A percentile compares a stretch with the other conserved stretches of the same genome.
These are phyloP conservation scores for Pulveroboletus sp. DNA, from an alignment of 768 basidiomycete genomes.

Conservation along the genomic window DNA sequence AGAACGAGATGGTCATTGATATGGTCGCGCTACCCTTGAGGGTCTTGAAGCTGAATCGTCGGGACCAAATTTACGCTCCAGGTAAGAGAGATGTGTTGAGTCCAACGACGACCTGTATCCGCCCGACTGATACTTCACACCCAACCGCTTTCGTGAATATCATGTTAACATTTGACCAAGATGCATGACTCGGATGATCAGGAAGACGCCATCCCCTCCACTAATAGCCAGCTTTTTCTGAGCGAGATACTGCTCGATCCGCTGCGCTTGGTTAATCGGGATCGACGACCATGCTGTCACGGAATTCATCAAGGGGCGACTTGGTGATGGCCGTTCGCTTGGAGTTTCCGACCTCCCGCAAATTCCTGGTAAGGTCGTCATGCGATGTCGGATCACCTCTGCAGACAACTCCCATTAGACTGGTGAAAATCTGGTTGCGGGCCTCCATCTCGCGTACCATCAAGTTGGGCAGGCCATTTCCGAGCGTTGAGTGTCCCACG, in stretches of 20 bases:
- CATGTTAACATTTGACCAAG: slow-evolving; percentile 23
- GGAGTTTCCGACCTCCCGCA: slow-evolving; percentile 71
- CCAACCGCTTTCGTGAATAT: too few species aligned
- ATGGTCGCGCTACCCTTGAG: too few species aligned
- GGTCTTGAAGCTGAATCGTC: too few species aligned
- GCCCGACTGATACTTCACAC: too few species aligned
- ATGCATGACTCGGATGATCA: slow-evolving; percentile 94
- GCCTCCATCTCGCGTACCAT: slow-evolving; percentile 37
- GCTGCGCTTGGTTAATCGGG: too few species aligned
- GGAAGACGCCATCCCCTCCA: slow-evolving; percentile 73
- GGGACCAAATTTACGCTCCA: too few species aligned
- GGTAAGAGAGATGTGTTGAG: too few species aligned
- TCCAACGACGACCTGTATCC: too few species aligned
- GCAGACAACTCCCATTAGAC: slow-evolving; percentile 9
- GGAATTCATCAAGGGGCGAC: slow-evolving; percentile 87
- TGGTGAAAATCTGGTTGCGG: slow-evolving; percentile 6
- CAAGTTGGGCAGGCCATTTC: too few species aligned
- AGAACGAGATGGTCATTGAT: slow-evolving; percentile 89
- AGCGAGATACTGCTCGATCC: too few species aligned
- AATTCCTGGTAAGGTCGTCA: too few species aligned
- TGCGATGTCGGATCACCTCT: slow-evolving; percentile 27
- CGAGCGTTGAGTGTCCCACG: too few species aligned
- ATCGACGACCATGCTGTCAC: slow-evolving; percentile 83
- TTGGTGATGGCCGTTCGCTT: slow-evolving; percentile 86
- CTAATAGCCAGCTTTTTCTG: slow-evolving; percentile 56